phyloP scores from a whole-genome alignment of 2,329 filamentous ascomycete genomes.

The Bretziella fagacearum region DNA sequence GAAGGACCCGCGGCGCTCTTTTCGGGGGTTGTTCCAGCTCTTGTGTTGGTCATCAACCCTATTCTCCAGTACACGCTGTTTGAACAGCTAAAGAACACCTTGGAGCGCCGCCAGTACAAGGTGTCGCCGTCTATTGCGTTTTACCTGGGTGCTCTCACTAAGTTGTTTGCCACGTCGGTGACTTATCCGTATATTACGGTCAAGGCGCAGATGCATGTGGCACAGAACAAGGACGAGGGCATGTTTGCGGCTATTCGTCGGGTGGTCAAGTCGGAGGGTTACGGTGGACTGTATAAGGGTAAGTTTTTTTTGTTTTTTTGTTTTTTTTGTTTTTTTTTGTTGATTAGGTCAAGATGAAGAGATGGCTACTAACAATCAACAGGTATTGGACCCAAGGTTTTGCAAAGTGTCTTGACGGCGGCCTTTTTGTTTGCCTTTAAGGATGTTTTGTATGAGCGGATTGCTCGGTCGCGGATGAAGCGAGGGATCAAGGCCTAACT shows the following conservation, averaged over 20 bases:
- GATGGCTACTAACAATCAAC: conserved; percentile 15
- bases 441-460: conserved; percentile 81
- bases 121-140: conserved; percentile 80
- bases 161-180: conserved; percentile 80
- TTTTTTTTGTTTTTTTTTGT: background rate
- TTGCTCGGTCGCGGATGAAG: conserved; percentile 43
- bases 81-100: conserved; percentile 85
- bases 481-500: conserved; percentile 24
- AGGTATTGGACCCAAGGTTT: conserved; percentile 94
- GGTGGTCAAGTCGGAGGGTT: conserved; percentile 82
- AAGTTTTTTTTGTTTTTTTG: conserved; percentile 20
- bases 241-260: conserved; percentile 61
- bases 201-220: conserved; percentile 95
- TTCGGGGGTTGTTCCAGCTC: conserved; percentile 75
- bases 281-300: conserved; percentile 83
- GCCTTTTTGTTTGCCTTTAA: conserved; percentile 97
- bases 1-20: conserved; percentile 80
- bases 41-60: conserved; percentile 92
- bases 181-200: conserved; percentile 99
- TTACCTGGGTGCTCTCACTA: conserved; percentile 78
- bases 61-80: conserved; percentile 98
- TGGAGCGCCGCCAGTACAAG: conserved; percentile 51
- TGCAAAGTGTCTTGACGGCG: conserved; percentile 89
- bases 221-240: conserved; percentile 58
- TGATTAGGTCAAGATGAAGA: background rate